phyloP scores from a whole-genome alignment of 2,329 filamentous ascomycete genomes.

The Akanthomyces muscarius region DNA sequence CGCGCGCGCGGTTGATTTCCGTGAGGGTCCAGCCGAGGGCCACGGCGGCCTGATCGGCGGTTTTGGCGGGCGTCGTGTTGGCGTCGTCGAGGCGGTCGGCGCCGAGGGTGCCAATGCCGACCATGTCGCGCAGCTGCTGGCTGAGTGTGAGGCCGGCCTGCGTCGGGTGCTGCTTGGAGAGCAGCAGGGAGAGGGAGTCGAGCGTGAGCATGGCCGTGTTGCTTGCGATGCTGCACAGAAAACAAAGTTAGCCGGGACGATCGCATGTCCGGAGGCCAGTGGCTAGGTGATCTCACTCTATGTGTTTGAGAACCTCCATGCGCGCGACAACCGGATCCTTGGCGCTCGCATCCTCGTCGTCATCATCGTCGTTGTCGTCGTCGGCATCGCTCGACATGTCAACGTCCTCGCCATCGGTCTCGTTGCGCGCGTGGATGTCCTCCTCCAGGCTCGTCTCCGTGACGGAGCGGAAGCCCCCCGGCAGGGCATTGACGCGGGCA shows the following conservation, averaged over 20 bases:
- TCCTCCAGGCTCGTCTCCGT: slow-evolving; percentile 68
- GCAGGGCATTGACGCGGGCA: slow-evolving; percentile 71
- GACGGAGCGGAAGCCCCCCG: slow-evolving; percentile 74
- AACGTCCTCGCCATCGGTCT: slow-evolving; percentile 43
- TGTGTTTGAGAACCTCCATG: slow-evolving; percentile 53
- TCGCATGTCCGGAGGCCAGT: too few species aligned
- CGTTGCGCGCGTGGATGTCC: slow-evolving; percentile 54
- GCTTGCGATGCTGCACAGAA: slow-evolving; percentile 29
- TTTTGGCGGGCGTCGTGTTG: slow-evolving; percentile 51
- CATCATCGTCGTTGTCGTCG: slow-evolving; percentile 45
- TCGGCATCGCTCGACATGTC: slow-evolving; percentile 45
- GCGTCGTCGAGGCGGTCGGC: slow-evolving; percentile 61
- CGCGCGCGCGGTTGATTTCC: slow-evolving; percentile 69
- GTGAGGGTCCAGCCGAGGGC: slow-evolving; percentile 73
- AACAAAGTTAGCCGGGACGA: not conserved
- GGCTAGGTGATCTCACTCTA: slow-evolving; percentile 43
- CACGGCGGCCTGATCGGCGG: slow-evolving; percentile 53
- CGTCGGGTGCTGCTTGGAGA: slow-evolving; percentile 75
- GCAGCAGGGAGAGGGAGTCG: slow-evolving; percentile 77
- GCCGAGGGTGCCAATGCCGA: slow-evolving; percentile 71
- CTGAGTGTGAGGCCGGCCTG: slow-evolving; percentile 69
- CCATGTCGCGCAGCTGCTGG: slow-evolving; percentile 61
- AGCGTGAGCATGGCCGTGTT: slow-evolving; percentile 66
- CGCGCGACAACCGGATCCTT: slow-evolving; percentile 47
- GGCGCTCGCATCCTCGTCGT: slow-evolving; percentile 41